A percentile compares a stretch with the other conserved stretches of the same genome.
Evolutionary conservation across 2,329 filamentous ascomycete genomes (phyloP).

Genomic region (Chaetomium globosum): DNA sequence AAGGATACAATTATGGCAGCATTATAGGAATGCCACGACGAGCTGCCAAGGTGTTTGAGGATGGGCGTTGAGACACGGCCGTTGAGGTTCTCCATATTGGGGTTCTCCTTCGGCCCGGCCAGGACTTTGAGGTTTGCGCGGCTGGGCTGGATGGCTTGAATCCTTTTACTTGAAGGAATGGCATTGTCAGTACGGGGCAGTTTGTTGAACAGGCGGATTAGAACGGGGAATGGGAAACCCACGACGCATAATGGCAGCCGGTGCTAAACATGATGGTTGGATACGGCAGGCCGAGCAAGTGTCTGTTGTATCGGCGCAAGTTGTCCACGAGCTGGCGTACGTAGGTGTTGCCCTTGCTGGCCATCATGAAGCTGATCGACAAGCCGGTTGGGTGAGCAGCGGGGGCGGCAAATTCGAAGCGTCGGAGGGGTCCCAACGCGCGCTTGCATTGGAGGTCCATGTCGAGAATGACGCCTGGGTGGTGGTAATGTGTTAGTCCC

Average conservation of each 20-base stretch:
- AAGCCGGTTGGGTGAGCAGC: conserved; percentile 47
- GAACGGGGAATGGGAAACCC: conserved; percentile 25
- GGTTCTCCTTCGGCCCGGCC: conserved; percentile 38
- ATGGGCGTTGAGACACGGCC: conserved; percentile 46
- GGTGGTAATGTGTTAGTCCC: not conserved
- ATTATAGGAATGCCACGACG: conserved; percentile 49
- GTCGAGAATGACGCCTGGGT: conserved; percentile 37
- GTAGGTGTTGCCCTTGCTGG: conserved; percentile 42
- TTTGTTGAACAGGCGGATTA: not conserved
- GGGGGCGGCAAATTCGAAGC: conserved; percentile 48
- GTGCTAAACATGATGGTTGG: conserved; percentile 50
- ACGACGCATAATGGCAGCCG: conserved; percentile 49
- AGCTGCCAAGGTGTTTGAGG: conserved; percentile 48
- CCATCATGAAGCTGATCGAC: conserved; percentile 49
- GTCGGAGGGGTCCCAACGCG: conserved; percentile 45
- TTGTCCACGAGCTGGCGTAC: conserved; percentile 42
- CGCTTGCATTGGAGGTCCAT: conserved; percentile 46
- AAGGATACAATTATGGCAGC: conserved; percentile 39
- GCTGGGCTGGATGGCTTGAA: conserved; percentile 44
- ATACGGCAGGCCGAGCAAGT: conserved; percentile 47
- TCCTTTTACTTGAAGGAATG: conserved; percentile 35
- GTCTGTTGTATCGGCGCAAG: conserved; percentile 42
- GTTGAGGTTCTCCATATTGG: conserved; percentile 45
- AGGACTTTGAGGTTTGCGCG: conserved; percentile 44
- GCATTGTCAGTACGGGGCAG: not conserved